phyloP scores from a whole-genome alignment of 192 early-diverging fungal genomes.

The Linnemannia exigua region DNA sequence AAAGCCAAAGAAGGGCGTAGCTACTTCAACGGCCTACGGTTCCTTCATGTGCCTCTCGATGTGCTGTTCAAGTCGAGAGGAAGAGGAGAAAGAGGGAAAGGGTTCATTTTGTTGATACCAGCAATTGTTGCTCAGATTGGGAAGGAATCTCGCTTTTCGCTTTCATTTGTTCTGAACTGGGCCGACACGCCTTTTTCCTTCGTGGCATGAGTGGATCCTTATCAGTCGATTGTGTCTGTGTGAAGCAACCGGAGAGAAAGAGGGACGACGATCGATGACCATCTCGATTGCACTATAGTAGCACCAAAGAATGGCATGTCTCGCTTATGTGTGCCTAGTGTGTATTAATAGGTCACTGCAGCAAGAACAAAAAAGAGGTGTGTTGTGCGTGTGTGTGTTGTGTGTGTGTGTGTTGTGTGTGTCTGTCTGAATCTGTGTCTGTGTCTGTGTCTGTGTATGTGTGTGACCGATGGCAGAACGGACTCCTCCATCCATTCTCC shows the following conservation, averaged over 20 bases:
- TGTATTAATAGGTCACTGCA: not conserved
- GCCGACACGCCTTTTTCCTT: not conserved
- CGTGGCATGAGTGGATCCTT: not conserved
- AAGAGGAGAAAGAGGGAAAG: too few species aligned
- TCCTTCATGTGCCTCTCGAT: too few species aligned
- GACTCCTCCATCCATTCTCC: not conserved
- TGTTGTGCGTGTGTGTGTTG: not conserved
- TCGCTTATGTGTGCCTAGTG: not conserved
- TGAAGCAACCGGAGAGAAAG: not conserved
- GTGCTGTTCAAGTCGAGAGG: too few species aligned
- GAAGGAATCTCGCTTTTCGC: not conserved
- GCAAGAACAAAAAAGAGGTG: too few species aligned
- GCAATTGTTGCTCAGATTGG: not conserved
- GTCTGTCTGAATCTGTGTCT: not conserved
- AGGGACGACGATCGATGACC: not conserved
- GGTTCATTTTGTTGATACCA: not conserved
- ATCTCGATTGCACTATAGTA: not conserved
- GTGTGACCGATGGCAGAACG: not conserved
- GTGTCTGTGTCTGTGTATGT: too few species aligned
- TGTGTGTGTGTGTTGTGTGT: conserved; percentile 4
- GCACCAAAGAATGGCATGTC: not conserved
- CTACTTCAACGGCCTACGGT: too few species aligned
- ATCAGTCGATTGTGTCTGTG: not conserved
- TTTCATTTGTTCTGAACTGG: not conserved
- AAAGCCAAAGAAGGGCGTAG: too few species aligned